Evolutionary conservation across 1,284 basidiomycete species (phyloP).

Genomic region (Trichosporon sp.): DNA sequence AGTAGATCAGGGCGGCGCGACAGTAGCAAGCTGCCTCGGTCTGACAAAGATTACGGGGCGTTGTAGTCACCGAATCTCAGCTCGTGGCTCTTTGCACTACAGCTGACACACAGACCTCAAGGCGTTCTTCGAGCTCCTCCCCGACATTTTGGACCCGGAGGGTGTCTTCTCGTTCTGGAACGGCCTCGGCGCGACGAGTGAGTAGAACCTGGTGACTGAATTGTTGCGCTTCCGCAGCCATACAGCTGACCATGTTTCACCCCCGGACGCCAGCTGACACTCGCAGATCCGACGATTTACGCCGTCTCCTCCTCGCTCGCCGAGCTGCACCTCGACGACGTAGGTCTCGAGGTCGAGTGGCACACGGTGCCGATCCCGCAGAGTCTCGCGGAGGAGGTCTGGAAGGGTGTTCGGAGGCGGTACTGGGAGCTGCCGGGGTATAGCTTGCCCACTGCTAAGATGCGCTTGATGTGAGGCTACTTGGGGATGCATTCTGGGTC

Average conservation of each 20-base stretch:
- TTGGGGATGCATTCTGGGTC: too few species aligned
- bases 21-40: background rate
- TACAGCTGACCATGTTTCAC: too few species aligned
- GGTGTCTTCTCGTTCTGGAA: conserved; percentile 95
- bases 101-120: conserved; percentile 57
- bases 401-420: conserved; percentile 45
- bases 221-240: too few species aligned
- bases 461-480: conserved; percentile 29
- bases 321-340: conserved; percentile 75
- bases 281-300: conserved; percentile 75
- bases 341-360: conserved; percentile 56
- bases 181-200: conserved; percentile 90
- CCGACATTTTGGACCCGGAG: conserved; percentile 70
- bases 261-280: background rate
- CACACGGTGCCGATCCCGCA: conserved; percentile 44
- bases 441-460: conserved; percentile 41
- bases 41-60: too few species aligned
- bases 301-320: conserved; percentile 84
- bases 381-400: conserved; percentile 44
- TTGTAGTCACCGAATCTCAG: background rate
- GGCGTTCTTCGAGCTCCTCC: conserved; percentile 75
- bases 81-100: background rate
- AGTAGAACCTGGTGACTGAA: conserved; percentile 30
- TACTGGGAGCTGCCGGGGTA: conserved; percentile 50
- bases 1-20: conserved; percentile 13